Conservation (phyloP, 768 basidiomycete species). For the Lactarius sanguifluus region DNA sequence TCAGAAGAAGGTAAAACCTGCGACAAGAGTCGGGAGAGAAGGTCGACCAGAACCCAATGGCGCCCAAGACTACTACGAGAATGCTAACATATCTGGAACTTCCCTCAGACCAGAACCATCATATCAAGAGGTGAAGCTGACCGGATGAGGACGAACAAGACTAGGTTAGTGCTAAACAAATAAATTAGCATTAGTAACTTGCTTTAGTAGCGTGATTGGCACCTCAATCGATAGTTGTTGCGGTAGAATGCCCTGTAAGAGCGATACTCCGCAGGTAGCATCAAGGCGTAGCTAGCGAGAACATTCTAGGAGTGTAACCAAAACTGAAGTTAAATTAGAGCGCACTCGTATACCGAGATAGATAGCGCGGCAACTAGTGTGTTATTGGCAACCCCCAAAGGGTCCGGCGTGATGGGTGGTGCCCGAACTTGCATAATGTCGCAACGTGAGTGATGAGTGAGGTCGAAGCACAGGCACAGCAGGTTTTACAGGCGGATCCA, state of each 20-base stretch:
- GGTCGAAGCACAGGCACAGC: not conserved
- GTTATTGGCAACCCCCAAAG: not conserved
- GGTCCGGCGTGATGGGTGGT: not conserved
- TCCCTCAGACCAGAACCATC: not conserved
- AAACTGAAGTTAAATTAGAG: not conserved
- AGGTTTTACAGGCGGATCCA: not conserved
- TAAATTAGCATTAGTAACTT: not conserved
- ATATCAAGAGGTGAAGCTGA: not conserved
- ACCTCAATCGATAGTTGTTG: not conserved
- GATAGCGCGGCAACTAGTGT: conserved; percentile 12
- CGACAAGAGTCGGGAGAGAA: conserved; percentile 50
- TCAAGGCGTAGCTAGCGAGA: conserved; percentile 17
- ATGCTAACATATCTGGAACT: conserved; percentile 45
- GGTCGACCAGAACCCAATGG: conserved; percentile 55
- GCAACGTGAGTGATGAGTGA: not conserved
- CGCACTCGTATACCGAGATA: conserved; percentile 21
- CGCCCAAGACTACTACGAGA: conserved; percentile 49
- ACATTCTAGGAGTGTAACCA: not conserved
- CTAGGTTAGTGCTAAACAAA: conserved; percentile 1
- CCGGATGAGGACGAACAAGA: conserved; percentile 21
- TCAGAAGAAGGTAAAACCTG: conserved; percentile 51
- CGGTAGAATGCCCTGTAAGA: conserved; percentile 15
- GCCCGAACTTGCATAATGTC: not conserved
- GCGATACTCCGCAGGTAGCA: conserved; percentile 24
- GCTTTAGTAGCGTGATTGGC: not conserved